These are phyloP conservation scores for Sphenostylis stenocarpa DNA, from an alignment of 306 rosid species.

Conservation along the genomic window DNA sequence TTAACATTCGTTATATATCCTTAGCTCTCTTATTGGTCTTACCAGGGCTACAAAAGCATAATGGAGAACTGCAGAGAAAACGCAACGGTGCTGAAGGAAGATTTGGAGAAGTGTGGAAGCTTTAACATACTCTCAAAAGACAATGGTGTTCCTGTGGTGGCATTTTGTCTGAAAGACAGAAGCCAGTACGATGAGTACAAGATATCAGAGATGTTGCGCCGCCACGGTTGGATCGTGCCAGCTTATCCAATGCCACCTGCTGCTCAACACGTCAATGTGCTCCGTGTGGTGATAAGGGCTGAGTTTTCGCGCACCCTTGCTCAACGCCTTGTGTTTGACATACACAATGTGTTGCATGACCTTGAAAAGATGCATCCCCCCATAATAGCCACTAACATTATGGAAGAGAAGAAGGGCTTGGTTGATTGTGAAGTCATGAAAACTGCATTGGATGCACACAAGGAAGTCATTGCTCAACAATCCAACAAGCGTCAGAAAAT, in stretches of 20 bases:
- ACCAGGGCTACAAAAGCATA: slow-evolving; percentile 50
- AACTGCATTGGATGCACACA: slow-evolving; percentile 28
- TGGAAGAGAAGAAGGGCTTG: slow-evolving; percentile 1
- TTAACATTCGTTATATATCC: no score
- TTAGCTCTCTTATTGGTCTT: background rate
- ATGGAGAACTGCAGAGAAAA: slow-evolving; percentile 66
- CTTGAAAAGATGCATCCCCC: slow-evolving; percentile 36
- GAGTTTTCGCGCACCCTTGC: slow-evolving; percentile 55
- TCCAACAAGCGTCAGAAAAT: slow-evolving; percentile 36
- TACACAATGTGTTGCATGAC: slow-evolving; percentile 43
- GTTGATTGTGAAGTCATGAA: background rate
- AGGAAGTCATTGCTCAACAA: slow-evolving; percentile 37
- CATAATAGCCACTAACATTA: background rate
- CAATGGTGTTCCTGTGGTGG: slow-evolving; percentile 81
- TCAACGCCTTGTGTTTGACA: slow-evolving; percentile 49
- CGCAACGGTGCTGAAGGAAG: slow-evolving; percentile 51
- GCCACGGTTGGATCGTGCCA: slow-evolving; percentile 61
- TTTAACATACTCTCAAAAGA: slow-evolving; percentile 77
- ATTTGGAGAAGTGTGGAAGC: slow-evolving; percentile 57
- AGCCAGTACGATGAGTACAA: slow-evolving; percentile 43
- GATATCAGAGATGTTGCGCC: slow-evolving; percentile 54
- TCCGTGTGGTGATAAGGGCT: slow-evolving; percentile 56
- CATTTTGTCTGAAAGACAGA: slow-evolving; percentile 72
- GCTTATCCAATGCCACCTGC: slow-evolving; percentile 66
- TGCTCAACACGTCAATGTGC: slow-evolving; percentile 53